Evolutionary conservation across 768 basidiomycete species (phyloP).

Genomic region (Butyriboletus loyo): DNA sequence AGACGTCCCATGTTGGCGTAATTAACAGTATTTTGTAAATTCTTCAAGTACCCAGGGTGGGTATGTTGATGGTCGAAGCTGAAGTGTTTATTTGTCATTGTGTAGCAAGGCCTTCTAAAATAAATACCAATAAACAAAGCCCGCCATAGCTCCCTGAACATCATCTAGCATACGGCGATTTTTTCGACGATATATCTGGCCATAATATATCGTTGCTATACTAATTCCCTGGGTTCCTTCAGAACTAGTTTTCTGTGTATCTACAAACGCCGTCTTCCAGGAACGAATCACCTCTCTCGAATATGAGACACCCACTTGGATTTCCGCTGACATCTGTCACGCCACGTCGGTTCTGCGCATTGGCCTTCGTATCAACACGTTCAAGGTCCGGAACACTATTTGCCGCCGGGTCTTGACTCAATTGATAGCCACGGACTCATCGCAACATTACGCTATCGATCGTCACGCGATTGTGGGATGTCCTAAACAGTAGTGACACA

Average conservation of each 20-base stretch:
- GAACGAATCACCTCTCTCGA: background rate
- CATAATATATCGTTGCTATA: too few species aligned
- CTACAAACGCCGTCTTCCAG: background rate
- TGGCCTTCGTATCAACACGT: background rate
- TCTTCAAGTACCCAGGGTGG: background rate
- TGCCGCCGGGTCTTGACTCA: background rate
- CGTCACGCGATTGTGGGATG: conserved; percentile 16
- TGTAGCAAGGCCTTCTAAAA: conserved; percentile 26
- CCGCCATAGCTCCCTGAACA: background rate
- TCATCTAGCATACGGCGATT: background rate
- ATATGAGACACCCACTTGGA: conserved; percentile 12
- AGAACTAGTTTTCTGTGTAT: background rate
- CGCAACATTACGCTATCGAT: conserved; percentile 13
- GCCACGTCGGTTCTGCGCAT: background rate
- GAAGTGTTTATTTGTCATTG: conserved; percentile 26
- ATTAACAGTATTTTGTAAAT: conserved; percentile 6
- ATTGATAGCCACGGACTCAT: background rate
- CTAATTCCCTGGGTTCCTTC: background rate
- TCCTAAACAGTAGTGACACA: conserved; percentile 13
- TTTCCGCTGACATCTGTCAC: conserved; percentile 6
- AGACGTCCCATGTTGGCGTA: conserved; percentile 77
- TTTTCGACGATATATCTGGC: too few species aligned
- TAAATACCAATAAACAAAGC: conserved; percentile 26
- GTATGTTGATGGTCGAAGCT: conserved; percentile 6
- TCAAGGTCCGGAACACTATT: conserved; percentile 5